These are phyloP conservation scores for Cutaneotrichosporon mucoides DNA, from an alignment of 1,284 basidiomycete genomes.

Conservation along the genomic window DNA sequence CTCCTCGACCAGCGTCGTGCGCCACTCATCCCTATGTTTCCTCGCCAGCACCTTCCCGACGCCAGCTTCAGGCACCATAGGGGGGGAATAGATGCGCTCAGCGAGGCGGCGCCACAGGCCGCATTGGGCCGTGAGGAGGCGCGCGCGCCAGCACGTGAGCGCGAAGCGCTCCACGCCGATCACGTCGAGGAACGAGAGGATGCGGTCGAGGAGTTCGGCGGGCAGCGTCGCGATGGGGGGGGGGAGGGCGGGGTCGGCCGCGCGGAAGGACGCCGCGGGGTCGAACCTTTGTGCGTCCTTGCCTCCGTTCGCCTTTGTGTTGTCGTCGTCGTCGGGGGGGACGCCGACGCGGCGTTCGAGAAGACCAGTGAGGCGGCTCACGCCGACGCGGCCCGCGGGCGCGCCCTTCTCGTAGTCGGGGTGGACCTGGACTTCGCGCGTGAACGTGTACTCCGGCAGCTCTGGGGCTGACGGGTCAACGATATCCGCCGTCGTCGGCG, in stretches of 20 bases:
- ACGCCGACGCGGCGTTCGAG: not conserved
- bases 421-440: constrained; percentile 40
- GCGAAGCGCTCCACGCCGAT: constrained; percentile 73
- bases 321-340: not conserved
- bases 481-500: constrained; percentile 32
- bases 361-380: constrained; percentile 9
- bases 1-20: constrained; percentile 72
- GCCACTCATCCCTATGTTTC: constrained; percentile 61
- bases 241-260: constrained; percentile 62
- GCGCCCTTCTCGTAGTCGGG: constrained; percentile 39
- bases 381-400: not conserved
- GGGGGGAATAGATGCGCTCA: constrained; percentile 62
- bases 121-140: constrained; percentile 63
- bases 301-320: too few species aligned
- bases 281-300: not conserved
- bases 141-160: constrained; percentile 63
- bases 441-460: constrained; percentile 41
- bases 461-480: constrained; percentile 33
- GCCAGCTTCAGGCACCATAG: constrained; percentile 44
- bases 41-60: constrained; percentile 50
- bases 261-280: constrained; percentile 54
- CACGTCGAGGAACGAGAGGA: constrained; percentile 59
- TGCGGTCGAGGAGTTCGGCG: constrained; percentile 66
- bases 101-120: constrained; percentile 60
- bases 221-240: constrained; percentile 62